Percentiles rank a stretch among this genome's conserved stretches.
These are phyloP conservation scores for Trypanosoma boissoni DNA, from an alignment of 208 protist species.

Conservation along the genomic window DNA sequence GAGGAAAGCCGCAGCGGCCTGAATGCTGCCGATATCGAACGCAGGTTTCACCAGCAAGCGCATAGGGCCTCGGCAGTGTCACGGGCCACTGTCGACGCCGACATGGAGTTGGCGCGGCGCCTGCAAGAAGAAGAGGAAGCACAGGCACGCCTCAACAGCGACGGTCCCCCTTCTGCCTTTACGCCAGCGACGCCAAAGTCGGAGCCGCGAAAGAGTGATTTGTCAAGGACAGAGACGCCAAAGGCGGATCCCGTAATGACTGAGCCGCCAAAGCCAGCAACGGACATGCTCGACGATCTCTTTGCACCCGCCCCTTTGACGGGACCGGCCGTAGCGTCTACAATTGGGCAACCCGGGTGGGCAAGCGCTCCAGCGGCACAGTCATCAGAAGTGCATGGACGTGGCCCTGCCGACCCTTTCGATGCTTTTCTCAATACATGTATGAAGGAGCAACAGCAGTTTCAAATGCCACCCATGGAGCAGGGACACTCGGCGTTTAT, in stretches of 20 bases:
- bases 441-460: slow-evolving; percentile 27
- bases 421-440: slow-evolving; percentile 45
- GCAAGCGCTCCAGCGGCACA: not conserved
- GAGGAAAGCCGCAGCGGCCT: slow-evolving; percentile 76
- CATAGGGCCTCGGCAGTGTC: slow-evolving; percentile 1
- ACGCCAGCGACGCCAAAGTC: slow-evolving; percentile 18
- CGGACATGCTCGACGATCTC: slow-evolving; percentile 67
- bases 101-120: slow-evolving; percentile 65
- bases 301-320: slow-evolving; percentile 43
- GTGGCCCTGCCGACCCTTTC: slow-evolving; percentile 44
- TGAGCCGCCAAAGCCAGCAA: slow-evolving; percentile 28
- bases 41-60: slow-evolving; percentile 60
- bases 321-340: no score
- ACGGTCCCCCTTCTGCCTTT: slow-evolving; percentile 28
- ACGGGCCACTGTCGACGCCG: slow-evolving; percentile 31
- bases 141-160: slow-evolving; percentile 36
- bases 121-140: slow-evolving; percentile 78
- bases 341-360: slow-evolving; percentile 5
- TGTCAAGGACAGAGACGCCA: not conserved
- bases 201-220: no score
- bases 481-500: not conserved
- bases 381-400: slow-evolving; percentile 9
- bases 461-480: slow-evolving; percentile 4
- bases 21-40: slow-evolving; percentile 58
- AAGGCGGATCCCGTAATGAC: slow-evolving; percentile 17